These are phyloP conservation scores for Chiua sp. DNA, from an alignment of 1,284 basidiomycete species.

Conservation along the genomic window DNA sequence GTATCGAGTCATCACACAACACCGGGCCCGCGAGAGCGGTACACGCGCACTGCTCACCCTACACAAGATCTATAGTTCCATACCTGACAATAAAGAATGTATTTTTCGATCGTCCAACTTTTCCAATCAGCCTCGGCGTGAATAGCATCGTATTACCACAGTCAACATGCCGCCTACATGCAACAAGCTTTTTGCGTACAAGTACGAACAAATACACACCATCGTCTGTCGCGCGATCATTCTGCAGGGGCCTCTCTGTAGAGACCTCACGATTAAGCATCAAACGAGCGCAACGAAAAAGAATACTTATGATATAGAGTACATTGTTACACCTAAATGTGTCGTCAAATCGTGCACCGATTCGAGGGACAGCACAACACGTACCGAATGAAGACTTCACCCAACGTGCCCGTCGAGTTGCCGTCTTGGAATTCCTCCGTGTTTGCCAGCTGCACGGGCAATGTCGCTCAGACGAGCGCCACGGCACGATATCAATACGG, in stretches of 20 bases:
- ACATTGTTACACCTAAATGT: constrained; percentile 83
- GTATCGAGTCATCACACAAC: not conserved
- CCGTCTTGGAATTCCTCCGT: constrained; percentile 99
- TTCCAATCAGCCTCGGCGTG: constrained; percentile 1
- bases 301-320: constrained; percentile 85
- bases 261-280: constrained; percentile 38
- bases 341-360: constrained; percentile 5
- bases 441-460: constrained; percentile 69
- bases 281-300: constrained; percentile 10
- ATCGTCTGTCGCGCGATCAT: constrained; percentile 23
- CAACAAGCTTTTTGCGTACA: not conserved
- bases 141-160: constrained; percentile 13
- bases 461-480: not conserved
- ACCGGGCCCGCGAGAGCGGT: too few species aligned
- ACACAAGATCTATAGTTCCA: too few species aligned
- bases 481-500: not conserved
- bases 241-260: constrained; percentile 74
- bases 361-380: constrained; percentile 29
- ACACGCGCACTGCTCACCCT: too few species aligned
- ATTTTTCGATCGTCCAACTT: too few species aligned
- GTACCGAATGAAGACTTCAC: constrained; percentile 98
- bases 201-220: not conserved
- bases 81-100: too few species aligned
- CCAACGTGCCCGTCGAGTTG: constrained; percentile 93
- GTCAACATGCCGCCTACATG: not conserved